Percentiles rank a stretch among this genome's conserved stretches.
These are phyloP conservation scores for Tardiomyces digboiensis DNA, from an alignment of 1,139 yeast species.

Conservation along the genomic window DNA sequence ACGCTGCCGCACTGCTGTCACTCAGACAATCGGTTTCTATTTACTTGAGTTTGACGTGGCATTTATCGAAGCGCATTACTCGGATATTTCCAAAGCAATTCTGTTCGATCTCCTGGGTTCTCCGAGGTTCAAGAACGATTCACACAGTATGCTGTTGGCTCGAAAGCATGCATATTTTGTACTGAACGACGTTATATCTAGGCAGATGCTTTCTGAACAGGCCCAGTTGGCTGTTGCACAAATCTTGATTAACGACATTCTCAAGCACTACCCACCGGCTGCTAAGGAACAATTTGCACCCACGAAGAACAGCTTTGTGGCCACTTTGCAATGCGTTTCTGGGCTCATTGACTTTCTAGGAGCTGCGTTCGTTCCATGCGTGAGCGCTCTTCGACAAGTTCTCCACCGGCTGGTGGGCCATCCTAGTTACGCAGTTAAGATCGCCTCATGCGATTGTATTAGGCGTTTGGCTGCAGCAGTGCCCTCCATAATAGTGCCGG, in stretches of 20 bases:
- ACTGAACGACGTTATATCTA: slow-evolving; percentile 20
- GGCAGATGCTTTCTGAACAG: slow-evolving; percentile 23
- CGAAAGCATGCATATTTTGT: slow-evolving; percentile 19
- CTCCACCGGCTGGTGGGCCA: slow-evolving; percentile 10
- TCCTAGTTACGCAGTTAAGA: slow-evolving; percentile 16
- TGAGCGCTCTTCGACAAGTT: slow-evolving; percentile 13
- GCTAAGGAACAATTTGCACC: slow-evolving; percentile 16
- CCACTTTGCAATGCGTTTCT: slow-evolving; percentile 17
- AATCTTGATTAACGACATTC: slow-evolving; percentile 18
- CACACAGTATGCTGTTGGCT: slow-evolving; percentile 15
- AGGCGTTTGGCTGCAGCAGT: slow-evolving; percentile 2
- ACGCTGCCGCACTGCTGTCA: slow-evolving; percentile 20
- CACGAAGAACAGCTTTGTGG: slow-evolving; percentile 17
- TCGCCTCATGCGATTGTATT: slow-evolving; percentile 7
- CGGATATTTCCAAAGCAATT: slow-evolving; percentile 13
- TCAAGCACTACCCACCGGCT: slow-evolving; percentile 19
- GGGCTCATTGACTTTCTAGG: slow-evolving; percentile 21
- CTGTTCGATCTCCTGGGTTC: slow-evolving; percentile 10
- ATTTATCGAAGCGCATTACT: slow-evolving; percentile 18
- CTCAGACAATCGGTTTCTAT: slow-evolving; percentile 19
- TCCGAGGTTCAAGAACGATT: slow-evolving; percentile 8
- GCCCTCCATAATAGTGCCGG: slow-evolving; percentile 8
- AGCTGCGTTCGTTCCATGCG: slow-evolving; percentile 17
- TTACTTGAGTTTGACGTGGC: slow-evolving; percentile 14
- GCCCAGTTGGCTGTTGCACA: slow-evolving; percentile 23